Evolutionary conservation across 83 land plant genomes (phyloP), one percentile per base, ranked within the genome.

Genomic region (Diphasiastrum complanatum): DNA sequence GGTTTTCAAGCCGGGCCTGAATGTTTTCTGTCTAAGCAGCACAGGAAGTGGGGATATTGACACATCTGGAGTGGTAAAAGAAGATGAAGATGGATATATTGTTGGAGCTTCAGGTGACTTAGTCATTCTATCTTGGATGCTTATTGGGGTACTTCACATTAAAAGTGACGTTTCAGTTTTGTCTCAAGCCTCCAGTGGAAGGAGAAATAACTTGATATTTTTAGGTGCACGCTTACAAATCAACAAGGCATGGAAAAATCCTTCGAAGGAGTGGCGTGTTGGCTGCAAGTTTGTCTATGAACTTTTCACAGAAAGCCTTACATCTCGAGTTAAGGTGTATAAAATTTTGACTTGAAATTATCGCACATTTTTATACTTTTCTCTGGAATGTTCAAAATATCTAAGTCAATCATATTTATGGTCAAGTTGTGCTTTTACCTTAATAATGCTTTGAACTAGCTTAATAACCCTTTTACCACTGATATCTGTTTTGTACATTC

Each of bases 1-100:
- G 0, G 4, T 18, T 19, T 47, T 47, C n/a, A n/a, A 18, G n/a
- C 23, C 5, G 50, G 6, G 37, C 18, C 33, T 67, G n/a, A n/a
- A n/a, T 51, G 1, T 37, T 32, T 18, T 35, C 38, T 60, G 16
- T 29, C 6, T n/a, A n/a, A 73, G 49, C 78, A 93, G 99, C 67
- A 93, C 99, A 6, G 99, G 99, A n/a, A 93, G 99, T 83, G 99
- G 96, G 29, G 99, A 93, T 77, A 75, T 93, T 66, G 91, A 93
- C 68, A 89, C 91, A 4, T 89, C 96, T 25, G 81, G 68, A 14
- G 77, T 93, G 6, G 96, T 93, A 24, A 83, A 81, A 73, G 82
- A 91, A 47, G 91, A 83, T 71, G 84, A 29, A 3, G 81, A 89
- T 74, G 89, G 96, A 31, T 74, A 47, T 48, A 80, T 93, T 48